These are phyloP conservation scores for Aspergillus transmontanensis DNA, from an alignment of 2,329 filamentous ascomycete species.

Conservation along the genomic window DNA sequence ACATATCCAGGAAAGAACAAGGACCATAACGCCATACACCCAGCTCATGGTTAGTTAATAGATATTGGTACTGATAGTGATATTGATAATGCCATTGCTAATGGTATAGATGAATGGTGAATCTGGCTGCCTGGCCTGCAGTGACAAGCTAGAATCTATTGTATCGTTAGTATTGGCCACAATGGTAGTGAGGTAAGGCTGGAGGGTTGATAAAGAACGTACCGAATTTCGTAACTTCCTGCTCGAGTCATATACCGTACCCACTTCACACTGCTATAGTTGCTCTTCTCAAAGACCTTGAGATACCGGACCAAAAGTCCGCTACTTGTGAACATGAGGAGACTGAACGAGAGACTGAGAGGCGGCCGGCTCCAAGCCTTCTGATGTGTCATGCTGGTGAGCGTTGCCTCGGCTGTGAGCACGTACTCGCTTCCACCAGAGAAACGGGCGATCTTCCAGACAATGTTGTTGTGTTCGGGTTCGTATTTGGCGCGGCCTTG, in stretches of 20 bases:
- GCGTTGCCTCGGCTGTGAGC: constrained; percentile 85
- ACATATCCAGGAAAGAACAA: constrained; percentile 1
- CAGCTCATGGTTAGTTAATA: constrained; percentile 19
- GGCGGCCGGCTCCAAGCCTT: constrained; percentile 96
- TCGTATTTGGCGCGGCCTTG: constrained; percentile 99
- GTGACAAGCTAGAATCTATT: constrained; percentile 22
- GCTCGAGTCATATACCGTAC: constrained; percentile 98
- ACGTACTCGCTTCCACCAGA: constrained; percentile 97
- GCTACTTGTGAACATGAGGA: constrained; percentile 98
- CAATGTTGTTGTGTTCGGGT: constrained; percentile 94
- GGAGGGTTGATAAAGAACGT: constrained; percentile 19
- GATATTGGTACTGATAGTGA: background rate
- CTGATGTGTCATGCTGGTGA: constrained; percentile 97
- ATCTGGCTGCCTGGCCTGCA: constrained; percentile 13
- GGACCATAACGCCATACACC: constrained; percentile 30
- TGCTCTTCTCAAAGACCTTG: constrained; percentile 99
- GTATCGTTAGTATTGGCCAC: background rate
- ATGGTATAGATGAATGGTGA: constrained; percentile 8
- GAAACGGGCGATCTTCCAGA: constrained; percentile 99
- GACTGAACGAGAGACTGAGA: constrained; percentile 84
- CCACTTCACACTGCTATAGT: constrained; percentile 99
- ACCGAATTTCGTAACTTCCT: constrained; percentile 96
- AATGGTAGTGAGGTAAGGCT: background rate
- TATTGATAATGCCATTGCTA: background rate
- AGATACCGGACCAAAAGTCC: constrained; percentile 90